These are phyloP conservation scores for Dothistroma pini DNA, from an alignment of 2,329 filamentous ascomycete species.

Conservation along the genomic window DNA sequence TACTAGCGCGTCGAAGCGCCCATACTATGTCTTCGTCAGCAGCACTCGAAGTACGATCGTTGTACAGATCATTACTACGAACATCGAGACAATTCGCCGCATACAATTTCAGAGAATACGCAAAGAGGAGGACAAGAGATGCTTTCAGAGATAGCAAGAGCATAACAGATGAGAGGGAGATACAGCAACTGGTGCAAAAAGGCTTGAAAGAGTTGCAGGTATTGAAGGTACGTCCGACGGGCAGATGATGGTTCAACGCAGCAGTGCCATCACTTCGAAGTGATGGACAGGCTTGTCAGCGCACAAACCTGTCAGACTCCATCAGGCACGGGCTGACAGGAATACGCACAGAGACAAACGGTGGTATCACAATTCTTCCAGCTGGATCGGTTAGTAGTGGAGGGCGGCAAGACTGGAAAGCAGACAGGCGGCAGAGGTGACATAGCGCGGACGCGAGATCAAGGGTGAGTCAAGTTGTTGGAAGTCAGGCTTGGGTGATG, in stretches of 20 bases:
- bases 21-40: constrained; percentile 20
- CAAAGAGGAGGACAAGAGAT: constrained; percentile 83
- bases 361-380: constrained; percentile 94
- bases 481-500: neutral
- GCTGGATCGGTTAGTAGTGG: constrained; percentile 84
- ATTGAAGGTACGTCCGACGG: constrained; percentile 68
- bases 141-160: constrained; percentile 77
- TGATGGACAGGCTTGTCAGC: neutral
- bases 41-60: constrained; percentile 31
- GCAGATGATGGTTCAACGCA: neutral
- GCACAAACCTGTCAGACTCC: neutral
- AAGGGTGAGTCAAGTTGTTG: constrained; percentile 56
- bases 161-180: constrained; percentile 67
- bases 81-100: constrained; percentile 82
- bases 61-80: constrained; percentile 83
- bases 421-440: constrained; percentile 63
- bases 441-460: constrained; percentile 73
- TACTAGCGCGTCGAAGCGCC: neutral
- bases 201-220: constrained; percentile 82
- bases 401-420: constrained; percentile 77
- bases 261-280: neutral
- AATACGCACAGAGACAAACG: constrained; percentile 75
- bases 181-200: constrained; percentile 87
- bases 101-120: constrained; percentile 99
- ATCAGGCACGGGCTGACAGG: constrained; percentile 36